Evolutionary conservation across 768 basidiomycete species (phyloP).

Genomic region (Trametes punicea): DNA sequence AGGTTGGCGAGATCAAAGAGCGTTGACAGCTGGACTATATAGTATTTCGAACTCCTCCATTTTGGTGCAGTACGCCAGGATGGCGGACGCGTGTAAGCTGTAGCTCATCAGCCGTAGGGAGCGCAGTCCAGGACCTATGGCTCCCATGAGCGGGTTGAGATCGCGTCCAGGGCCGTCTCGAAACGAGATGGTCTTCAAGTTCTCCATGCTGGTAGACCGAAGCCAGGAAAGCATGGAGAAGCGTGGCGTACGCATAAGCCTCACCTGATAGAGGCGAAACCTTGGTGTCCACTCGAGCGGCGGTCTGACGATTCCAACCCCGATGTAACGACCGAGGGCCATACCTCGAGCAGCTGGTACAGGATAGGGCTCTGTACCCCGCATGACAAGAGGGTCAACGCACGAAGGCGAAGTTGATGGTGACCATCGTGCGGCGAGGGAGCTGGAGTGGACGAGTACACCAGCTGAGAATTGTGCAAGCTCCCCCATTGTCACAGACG

Average conservation of each 20-base stretch:
- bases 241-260: conserved; percentile 34
- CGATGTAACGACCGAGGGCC: conserved; percentile 39
- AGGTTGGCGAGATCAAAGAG: conserved; percentile 33
- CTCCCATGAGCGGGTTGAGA: conserved; percentile 27
- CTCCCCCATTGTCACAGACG: conserved; percentile 15
- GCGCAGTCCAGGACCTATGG: conserved; percentile 34
- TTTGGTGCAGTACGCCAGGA: conserved; percentile 35
- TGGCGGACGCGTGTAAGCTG: conserved; percentile 30
- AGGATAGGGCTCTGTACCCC: conserved; percentile 43
- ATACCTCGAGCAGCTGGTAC: conserved; percentile 40
- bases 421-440: not conserved
- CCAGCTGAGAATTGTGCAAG: conserved; percentile 26
- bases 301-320: conserved; percentile 36
- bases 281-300: conserved; percentile 25
- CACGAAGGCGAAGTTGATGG: conserved; percentile 25
- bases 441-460: conserved; percentile 7
- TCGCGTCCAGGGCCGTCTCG: conserved; percentile 33
- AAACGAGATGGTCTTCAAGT: conserved; percentile 40
- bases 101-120: conserved; percentile 42
- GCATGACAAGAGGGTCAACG: conserved; percentile 33
- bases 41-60: conserved; percentile 42
- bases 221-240: conserved; percentile 37
- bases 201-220: conserved; percentile 32
- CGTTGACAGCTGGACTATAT: conserved; percentile 35
- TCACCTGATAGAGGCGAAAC: conserved; percentile 40